Base-by-base conservation (phyloP, 805 yeast genomes). In the Ogataea henricii region DNA sequence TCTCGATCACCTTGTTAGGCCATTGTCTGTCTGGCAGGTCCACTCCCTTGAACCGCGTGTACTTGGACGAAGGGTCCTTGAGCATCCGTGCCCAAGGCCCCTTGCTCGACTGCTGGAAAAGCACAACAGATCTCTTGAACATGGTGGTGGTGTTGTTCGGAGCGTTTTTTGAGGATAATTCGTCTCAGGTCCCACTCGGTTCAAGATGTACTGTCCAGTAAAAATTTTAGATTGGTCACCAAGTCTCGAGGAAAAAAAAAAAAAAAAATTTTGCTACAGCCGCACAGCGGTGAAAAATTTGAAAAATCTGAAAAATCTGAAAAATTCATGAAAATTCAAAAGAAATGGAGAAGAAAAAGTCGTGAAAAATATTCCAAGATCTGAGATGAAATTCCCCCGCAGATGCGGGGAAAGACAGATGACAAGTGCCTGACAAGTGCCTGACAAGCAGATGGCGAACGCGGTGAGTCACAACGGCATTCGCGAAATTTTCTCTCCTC, bases 31-130 rank as follows among this genome's bases (percentile, higher is more conserved):
- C 77, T 22, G 81, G 78, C 46, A 85, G 69, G 16, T 75, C 63
- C 32, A 85, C 72, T 23, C 80, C 78, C 47, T 76, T 72, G 56
- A 79, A 81, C 18, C 85, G 71, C 16, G 69, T 69, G 65, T 85
- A 85, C 64, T 85, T 85, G 25, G 56, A 56, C 22, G 86, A 79
- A 2, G 92, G 91, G 54, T 85, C 89, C 55, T 69, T 78, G 44
- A 87, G 76, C 92, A 87, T 86, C 52, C 64, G 60, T n/a, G 60
- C 57, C 54, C 61, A 65, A 18, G 68, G 59, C 17, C 54, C 60
- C 43, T 54, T 56, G 2, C 64, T 25, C 20, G 66, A 53, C 54
- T 64, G 60, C 46, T 64, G 66, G 40, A 63, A 51, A 40, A 56
- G 44, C 14, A 54, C 61, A 16, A 57, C 39, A 7, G 67, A 49